phyloP scores from a whole-genome alignment of 2,329 filamentous ascomycete genomes.

The Dendrostoma leiphaemia region DNA sequence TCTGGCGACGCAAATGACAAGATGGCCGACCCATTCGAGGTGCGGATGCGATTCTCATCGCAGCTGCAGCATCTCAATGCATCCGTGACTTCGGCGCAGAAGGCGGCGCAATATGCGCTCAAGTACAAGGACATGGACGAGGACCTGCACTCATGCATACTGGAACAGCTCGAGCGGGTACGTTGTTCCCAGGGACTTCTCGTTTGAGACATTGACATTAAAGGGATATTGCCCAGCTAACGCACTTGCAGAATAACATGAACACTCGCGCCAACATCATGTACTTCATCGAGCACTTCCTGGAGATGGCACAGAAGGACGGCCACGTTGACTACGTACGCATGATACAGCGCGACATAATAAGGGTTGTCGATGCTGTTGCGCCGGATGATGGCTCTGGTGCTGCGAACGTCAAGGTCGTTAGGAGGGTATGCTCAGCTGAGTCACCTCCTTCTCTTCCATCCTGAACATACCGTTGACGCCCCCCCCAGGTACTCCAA shows the following conservation, averaged over 20 bases:
- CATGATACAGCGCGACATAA: slow-evolving; percentile 94
- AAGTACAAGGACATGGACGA: slow-evolving; percentile 95
- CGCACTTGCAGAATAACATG: slow-evolving; percentile 71
- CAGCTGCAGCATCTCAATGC: slow-evolving; percentile 90
- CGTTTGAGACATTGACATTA: neutral
- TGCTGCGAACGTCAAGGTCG: slow-evolving; percentile 90
- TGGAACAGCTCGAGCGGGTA: slow-evolving; percentile 89
- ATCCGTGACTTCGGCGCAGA: slow-evolving; percentile 82
- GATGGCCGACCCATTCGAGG: slow-evolving; percentile 88
- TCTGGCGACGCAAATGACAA: slow-evolving; percentile 10
- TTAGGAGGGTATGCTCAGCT: slow-evolving; percentile 62
- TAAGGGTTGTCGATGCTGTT: slow-evolving; percentile 87
- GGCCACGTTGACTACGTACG: slow-evolving; percentile 78
- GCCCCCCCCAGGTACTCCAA: slow-evolving; percentile 55
- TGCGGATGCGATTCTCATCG: slow-evolving; percentile 92
- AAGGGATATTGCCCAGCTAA: slow-evolving; percentile 15
- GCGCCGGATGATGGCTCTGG: slow-evolving; percentile 83
- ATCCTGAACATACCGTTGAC: no score
- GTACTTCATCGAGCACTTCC: slow-evolving; percentile 96
- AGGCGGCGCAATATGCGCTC: slow-evolving; percentile 91
- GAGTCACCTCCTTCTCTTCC: neutral
- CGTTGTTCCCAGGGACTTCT: slow-evolving; percentile 19
- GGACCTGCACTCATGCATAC: slow-evolving; percentile 93
- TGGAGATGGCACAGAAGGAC: slow-evolving; percentile 78
- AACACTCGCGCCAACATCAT: slow-evolving; percentile 98